Evolutionary conservation across 78 protist genomes (phyloP).

Genomic region (Dictyostelium purpureum): DNA sequence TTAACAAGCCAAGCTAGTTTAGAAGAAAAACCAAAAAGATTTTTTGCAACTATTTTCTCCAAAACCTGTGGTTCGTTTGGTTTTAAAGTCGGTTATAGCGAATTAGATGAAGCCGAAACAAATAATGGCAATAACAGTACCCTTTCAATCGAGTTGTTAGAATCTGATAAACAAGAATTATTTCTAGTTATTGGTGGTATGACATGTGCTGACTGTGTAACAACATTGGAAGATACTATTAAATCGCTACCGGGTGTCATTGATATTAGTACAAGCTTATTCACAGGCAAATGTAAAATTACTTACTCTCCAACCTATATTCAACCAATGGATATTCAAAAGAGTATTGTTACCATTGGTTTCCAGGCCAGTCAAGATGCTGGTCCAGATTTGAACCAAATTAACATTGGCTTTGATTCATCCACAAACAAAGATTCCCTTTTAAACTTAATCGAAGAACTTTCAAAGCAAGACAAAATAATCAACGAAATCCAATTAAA

Average conservation of each 20-base stretch:
- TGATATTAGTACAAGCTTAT: conserved; percentile 14
- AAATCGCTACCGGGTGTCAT: conserved; percentile 5
- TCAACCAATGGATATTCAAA: not conserved
- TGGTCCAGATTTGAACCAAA: not conserved
- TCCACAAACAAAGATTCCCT: too few species aligned
- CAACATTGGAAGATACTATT: conserved; percentile 13
- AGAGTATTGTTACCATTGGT: conserved; percentile 7
- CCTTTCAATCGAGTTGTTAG: conserved; percentile 6
- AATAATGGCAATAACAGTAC: too few species aligned
- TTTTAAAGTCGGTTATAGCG: conserved; percentile 13
- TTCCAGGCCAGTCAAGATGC: conserved; percentile 1
- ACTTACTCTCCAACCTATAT: not conserved
- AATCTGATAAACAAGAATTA: not conserved
- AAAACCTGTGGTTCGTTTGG: conserved; percentile 50
- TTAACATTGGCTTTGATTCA: not conserved
- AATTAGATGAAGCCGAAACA: not conserved
- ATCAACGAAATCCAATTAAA: not conserved
- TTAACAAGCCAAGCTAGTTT: not conserved
- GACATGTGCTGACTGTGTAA: conserved; percentile 60
- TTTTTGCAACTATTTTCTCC: conserved; percentile 35
- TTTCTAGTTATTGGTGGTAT: conserved; percentile 14
- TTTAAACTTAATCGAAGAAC: too few species aligned
- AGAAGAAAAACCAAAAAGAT: not conserved
- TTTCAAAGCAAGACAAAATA: not conserved
- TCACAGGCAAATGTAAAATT: conserved; percentile 18